These are phyloP conservation scores for Tolypocladium nubicola DNA, from an alignment of 2,329 filamentous ascomycete genomes.

Conservation along the genomic window DNA sequence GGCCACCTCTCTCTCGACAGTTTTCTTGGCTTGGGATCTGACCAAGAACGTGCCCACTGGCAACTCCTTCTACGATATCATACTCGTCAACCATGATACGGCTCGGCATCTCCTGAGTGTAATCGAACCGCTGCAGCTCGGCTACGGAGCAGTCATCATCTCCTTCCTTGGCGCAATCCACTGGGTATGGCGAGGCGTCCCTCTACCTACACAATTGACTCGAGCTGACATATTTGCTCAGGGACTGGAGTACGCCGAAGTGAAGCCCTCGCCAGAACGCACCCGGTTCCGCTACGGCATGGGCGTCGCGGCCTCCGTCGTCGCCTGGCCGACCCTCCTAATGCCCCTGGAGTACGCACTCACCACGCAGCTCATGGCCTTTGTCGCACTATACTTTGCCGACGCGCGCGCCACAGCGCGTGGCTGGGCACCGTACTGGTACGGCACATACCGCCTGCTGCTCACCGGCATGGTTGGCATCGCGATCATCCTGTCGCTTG, in stretches of 20 bases:
- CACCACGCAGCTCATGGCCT: slow-evolving; percentile 76
- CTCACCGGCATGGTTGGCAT: slow-evolving; percentile 81
- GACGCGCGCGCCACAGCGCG: slow-evolving; percentile 62
- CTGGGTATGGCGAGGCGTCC: slow-evolving; percentile 43
- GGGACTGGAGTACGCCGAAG: slow-evolving; percentile 74
- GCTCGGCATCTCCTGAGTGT: slow-evolving; percentile 63
- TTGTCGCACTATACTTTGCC: slow-evolving; percentile 76
- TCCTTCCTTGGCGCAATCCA: slow-evolving; percentile 91
- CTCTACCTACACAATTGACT: too few species aligned
- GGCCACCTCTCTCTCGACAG: slow-evolving; percentile 70
- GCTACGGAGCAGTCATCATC: slow-evolving; percentile 85
- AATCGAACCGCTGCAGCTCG: slow-evolving; percentile 79
- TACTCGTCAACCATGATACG: slow-evolving; percentile 59
- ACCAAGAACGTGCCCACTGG: slow-evolving; percentile 56
- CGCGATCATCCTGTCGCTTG: slow-evolving; percentile 68
- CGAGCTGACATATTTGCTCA: slow-evolving; percentile 4
- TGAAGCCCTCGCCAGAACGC: slow-evolving; percentile 46
- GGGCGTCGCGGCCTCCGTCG: slow-evolving; percentile 65
- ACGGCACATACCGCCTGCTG: slow-evolving; percentile 81
- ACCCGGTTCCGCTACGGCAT: slow-evolving; percentile 76
- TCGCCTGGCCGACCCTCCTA: slow-evolving; percentile 84
- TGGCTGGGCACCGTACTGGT: slow-evolving; percentile 81
- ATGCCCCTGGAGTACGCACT: slow-evolving; percentile 78
- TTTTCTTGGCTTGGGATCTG: slow-evolving; percentile 75
- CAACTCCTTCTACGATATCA: slow-evolving; percentile 34